Conservation (phyloP, 1,139 yeast species). For the Martiniozyma asiatica region DNA sequence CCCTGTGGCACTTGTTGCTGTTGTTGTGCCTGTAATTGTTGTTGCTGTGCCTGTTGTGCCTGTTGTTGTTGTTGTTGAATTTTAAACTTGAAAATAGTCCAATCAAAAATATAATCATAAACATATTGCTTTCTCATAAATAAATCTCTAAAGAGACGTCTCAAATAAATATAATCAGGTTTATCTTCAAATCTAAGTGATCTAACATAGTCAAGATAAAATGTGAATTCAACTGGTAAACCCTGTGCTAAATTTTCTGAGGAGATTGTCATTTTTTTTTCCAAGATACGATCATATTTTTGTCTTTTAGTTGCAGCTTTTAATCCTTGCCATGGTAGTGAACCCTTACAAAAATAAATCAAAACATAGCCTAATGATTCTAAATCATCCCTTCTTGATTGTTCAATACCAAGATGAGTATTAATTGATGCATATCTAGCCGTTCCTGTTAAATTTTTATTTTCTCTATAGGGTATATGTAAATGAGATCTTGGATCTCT, state of each 20-base stretch:
- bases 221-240: constrained; percentile 80
- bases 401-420: constrained; percentile 95
- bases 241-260: constrained; percentile 86
- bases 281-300: constrained; percentile 93
- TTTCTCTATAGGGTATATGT: constrained; percentile 93
- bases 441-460: constrained; percentile 92
- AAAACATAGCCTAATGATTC: constrained; percentile 93
- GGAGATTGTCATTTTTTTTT: constrained; percentile 88
- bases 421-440: constrained; percentile 94
- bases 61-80: constrained; percentile 50
- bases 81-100: constrained; percentile 84
- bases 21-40: constrained; percentile 18
- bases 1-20: constrained; percentile 6
- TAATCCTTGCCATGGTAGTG: constrained; percentile 97
- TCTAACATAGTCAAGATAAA: constrained; percentile 80
- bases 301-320: constrained; percentile 96
- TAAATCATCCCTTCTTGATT: constrained; percentile 90
- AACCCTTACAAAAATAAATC: constrained; percentile 89
- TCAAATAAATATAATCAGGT: constrained; percentile 85
- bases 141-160: constrained; percentile 82
- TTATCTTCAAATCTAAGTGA: constrained; percentile 90
- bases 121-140: constrained; percentile 81
- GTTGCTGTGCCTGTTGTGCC: constrained; percentile 26
- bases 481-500: constrained; percentile 92
- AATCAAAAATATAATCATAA: constrained; percentile 91